Percentiles rank a stretch among this genome's conserved stretches.
phyloP scores from a whole-genome alignment of 768 basidiomycete species.

The Termitomyces sp. region DNA sequence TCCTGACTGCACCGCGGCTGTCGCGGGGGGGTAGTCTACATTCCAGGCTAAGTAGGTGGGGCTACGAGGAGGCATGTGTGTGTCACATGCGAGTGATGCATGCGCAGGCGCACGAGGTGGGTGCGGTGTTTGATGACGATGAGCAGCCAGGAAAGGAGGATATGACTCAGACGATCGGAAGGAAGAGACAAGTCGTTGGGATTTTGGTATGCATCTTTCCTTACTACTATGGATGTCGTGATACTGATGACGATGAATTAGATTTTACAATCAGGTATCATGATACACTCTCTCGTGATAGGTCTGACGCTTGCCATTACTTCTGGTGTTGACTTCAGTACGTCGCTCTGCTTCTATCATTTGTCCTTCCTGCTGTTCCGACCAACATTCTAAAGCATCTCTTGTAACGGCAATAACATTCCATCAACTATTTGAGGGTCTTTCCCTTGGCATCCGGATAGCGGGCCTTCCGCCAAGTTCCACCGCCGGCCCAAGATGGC shows the following conservation, averaged over 20 bases:
- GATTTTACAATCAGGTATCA: constrained; percentile 80
- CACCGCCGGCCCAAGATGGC: constrained; percentile 19
- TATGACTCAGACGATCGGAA: constrained; percentile 32
- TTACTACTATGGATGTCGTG: neutral
- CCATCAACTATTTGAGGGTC: constrained; percentile 81
- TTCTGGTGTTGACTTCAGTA: constrained; percentile 65
- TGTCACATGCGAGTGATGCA: constrained; percentile 11
- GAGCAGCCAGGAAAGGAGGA: constrained; percentile 13
- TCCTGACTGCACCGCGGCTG: constrained; percentile 16
- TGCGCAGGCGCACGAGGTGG: constrained; percentile 4
- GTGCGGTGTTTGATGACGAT: constrained; percentile 8
- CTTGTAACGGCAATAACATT: constrained; percentile 71
- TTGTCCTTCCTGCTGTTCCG: neutral
- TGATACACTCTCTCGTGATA: constrained; percentile 80
- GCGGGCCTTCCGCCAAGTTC: constrained; percentile 51
- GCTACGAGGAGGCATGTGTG: constrained; percentile 12
- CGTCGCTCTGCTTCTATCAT: constrained; percentile 18
- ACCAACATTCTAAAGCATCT: constrained; percentile 38
- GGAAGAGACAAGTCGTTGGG: constrained; percentile 64
- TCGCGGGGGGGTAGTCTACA: constrained; percentile 11
- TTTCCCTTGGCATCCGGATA: constrained; percentile 79
- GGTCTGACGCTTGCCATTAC: constrained; percentile 73
- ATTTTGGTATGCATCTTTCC: constrained; percentile 48
- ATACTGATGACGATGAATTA: constrained; percentile 17
- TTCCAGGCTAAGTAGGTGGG: constrained; percentile 9